These are phyloP conservation scores for Neofusicoccum umdonicola DNA, from an alignment of 2,329 filamentous ascomycete species.

Conservation along the genomic window DNA sequence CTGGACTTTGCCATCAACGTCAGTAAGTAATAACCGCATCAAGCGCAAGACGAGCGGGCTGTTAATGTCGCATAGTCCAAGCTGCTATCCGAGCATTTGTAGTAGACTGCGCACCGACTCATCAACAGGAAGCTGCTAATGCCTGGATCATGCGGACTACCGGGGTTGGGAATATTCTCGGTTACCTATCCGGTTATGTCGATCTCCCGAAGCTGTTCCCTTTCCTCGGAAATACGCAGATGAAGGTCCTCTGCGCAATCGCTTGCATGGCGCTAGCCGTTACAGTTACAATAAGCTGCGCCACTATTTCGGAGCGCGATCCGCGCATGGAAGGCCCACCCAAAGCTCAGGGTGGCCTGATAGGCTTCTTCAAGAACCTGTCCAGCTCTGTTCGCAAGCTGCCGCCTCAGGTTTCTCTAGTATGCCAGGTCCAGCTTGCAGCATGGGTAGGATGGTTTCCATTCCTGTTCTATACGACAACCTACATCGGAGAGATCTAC, in stretches of 20 bases:
- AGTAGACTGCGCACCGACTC: constrained; percentile 84
- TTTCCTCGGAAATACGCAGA: constrained; percentile 84
- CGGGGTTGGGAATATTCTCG: constrained; percentile 85
- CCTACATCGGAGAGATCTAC: constrained; percentile 90
- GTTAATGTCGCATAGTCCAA: constrained; percentile 60
- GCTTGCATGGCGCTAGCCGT: constrained; percentile 69
- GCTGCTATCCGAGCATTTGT: constrained; percentile 89
- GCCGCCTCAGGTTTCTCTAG: constrained; percentile 76
- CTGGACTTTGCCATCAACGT: constrained; percentile 96
- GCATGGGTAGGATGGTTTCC: constrained; percentile 97
- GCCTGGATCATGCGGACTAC: constrained; percentile 87
- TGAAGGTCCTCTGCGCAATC: constrained; percentile 86
- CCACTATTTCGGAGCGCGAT: constrained; percentile 73
- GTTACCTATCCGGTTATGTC: constrained; percentile 83
- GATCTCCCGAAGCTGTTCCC: constrained; percentile 72
- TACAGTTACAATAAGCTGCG: constrained; percentile 70
- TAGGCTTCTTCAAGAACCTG: constrained; percentile 77
- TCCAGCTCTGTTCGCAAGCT: constrained; percentile 73
- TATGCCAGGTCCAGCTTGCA: constrained; percentile 65
- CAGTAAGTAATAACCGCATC: constrained; percentile 48
- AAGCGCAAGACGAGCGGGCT: not conserved
- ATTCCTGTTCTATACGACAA: constrained; percentile 91
- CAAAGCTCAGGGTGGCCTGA: constrained; percentile 60
- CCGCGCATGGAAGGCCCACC: constrained; percentile 69
- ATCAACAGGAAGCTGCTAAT: constrained; percentile 92